Evolutionary conservation across 225 moss, liverwort and hornwort genomes (phyloP), one percentile per base, ranked within the genome.

Genomic region (Asterella californica): DNA sequence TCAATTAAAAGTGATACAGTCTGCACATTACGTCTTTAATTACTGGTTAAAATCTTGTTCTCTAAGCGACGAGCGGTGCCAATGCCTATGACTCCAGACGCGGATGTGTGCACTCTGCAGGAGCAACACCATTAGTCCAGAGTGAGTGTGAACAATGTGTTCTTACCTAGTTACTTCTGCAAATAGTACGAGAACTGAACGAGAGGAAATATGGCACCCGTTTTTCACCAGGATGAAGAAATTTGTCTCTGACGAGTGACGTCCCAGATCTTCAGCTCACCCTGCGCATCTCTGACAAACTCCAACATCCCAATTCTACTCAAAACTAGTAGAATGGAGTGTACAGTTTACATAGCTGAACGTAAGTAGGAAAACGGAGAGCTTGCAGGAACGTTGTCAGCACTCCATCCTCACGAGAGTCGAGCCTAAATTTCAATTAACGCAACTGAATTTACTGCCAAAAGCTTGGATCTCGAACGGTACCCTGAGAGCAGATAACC

Each of bases 181-280:
- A 27, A 25, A 10, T 27, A n/a, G n/a, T 25, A n/a, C 7, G 1
- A 2, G 25, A 18, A 61, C 7, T n/a, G n/a, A 61, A 6, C n/a
- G 11, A 76, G 30, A 69, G 76, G 75, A 15, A 80, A 52, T 27
- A 45, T 42, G n/a, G 18, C 48, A 59, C 0, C 15, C 9, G 22
- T 47, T n/a, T 72, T 53, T 2, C 74, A 94, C 96, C 96, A 92
- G 76, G 90, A 89, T 63, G 99, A 95, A 74, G 89, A 95, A 42
- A 86, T 73, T 10, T 90, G 88, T n/a, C 90, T 93, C 22, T 87
- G 88, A 32, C 90, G 91, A 78, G 81, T 83, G 42, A 92, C 80
- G 80, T 99, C 93, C 99, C 99, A 95, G 66, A 99, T 88, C 74
- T 94, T 93, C 83, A 99, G 81, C 66, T 92, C 99, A 47, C 99